Evolutionary conservation across 352 stramenopile species (phyloP).

Genomic region (Globisporangium paroecandrum): DNA sequence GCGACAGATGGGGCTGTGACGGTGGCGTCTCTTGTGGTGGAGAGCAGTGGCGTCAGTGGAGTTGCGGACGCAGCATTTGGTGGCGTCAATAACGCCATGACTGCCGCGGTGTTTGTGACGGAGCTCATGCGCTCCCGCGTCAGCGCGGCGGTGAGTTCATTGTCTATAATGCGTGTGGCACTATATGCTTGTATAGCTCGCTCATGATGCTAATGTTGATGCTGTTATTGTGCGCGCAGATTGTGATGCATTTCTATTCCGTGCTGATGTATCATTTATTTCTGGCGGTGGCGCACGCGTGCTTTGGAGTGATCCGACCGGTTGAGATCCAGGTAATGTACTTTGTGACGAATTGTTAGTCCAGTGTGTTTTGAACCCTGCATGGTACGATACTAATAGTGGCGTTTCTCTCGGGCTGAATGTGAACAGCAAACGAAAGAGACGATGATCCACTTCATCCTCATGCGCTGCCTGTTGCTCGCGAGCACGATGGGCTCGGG

Average conservation of each 20-base stretch:
- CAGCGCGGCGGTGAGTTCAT: slow-evolving; percentile 43
- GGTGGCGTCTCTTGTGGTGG: not conserved
- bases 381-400: no score
- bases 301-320: slow-evolving; percentile 44
- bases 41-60: not conserved
- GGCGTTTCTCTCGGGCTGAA: not conserved
- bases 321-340: slow-evolving; percentile 48
- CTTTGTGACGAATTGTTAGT: not conserved
- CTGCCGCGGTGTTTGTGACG: slow-evolving; percentile 24
- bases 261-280: slow-evolving; percentile 69
- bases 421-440: slow-evolving; percentile 65
- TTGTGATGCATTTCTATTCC: slow-evolving; percentile 67
- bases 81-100: not conserved
- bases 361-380: no score
- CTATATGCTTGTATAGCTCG: slow-evolving; percentile 2
- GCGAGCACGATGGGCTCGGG: slow-evolving; percentile 58
- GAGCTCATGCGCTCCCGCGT: slow-evolving; percentile 59
- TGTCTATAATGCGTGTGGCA: not conserved
- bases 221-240: slow-evolving; percentile 27
- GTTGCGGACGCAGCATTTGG: not conserved
- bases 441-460: slow-evolving; percentile 69
- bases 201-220: not conserved
- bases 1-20: not conserved
- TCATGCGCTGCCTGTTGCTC: slow-evolving; percentile 72
- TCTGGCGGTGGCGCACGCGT: slow-evolving; percentile 38